Percentiles rank a stretch among this genome's conserved stretches.
Evolutionary conservation across 768 basidiomycete species (phyloP).

Genomic region (Saitozyma sp.): DNA sequence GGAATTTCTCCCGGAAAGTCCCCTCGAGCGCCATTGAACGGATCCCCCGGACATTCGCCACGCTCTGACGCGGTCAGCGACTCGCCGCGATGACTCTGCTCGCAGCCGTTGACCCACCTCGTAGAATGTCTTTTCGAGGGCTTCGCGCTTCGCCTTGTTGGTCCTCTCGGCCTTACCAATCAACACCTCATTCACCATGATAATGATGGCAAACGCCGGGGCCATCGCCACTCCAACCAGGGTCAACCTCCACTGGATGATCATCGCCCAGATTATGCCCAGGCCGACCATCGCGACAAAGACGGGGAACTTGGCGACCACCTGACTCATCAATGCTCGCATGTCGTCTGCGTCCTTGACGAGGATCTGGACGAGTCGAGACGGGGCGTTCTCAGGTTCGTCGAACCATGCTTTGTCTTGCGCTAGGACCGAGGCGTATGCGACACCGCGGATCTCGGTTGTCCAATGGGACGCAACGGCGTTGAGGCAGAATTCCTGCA

Average conservation of each 20-base stretch:
- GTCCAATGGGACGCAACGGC: slow-evolving; percentile 73
- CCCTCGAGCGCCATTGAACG: slow-evolving; percentile 80
- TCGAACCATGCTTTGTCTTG: slow-evolving; percentile 93
- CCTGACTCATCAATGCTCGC: slow-evolving; percentile 68
- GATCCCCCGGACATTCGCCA: slow-evolving; percentile 81
- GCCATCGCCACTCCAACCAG: slow-evolving; percentile 83
- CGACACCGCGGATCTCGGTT: slow-evolving; percentile 61
- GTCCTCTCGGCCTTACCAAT: slow-evolving; percentile 69
- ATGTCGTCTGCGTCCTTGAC: slow-evolving; percentile 92
- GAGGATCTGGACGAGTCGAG: slow-evolving; percentile 68
- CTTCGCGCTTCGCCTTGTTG: slow-evolving; percentile 85
- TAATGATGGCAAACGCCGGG: slow-evolving; percentile 74
- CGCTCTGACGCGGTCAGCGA: slow-evolving; percentile 56
- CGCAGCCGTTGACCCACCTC: slow-evolving; percentile 60
- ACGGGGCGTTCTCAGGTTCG: slow-evolving; percentile 61
- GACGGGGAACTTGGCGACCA: slow-evolving; percentile 70
- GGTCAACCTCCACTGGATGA: slow-evolving; percentile 86
- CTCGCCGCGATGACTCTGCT: too few species aligned
- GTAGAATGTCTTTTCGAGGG: slow-evolving; percentile 78
- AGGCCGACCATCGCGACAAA: slow-evolving; percentile 77
- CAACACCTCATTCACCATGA: slow-evolving; percentile 72
- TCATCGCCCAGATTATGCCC: slow-evolving; percentile 86
- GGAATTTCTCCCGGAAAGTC: slow-evolving; percentile 70
- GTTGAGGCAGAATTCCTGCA: slow-evolving; percentile 82
- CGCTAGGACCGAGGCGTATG: slow-evolving; percentile 63